These are phyloP conservation scores for Moesziomyces parantarcticus DNA, from an alignment of 1,284 basidiomycete genomes.

Conservation along the genomic window DNA sequence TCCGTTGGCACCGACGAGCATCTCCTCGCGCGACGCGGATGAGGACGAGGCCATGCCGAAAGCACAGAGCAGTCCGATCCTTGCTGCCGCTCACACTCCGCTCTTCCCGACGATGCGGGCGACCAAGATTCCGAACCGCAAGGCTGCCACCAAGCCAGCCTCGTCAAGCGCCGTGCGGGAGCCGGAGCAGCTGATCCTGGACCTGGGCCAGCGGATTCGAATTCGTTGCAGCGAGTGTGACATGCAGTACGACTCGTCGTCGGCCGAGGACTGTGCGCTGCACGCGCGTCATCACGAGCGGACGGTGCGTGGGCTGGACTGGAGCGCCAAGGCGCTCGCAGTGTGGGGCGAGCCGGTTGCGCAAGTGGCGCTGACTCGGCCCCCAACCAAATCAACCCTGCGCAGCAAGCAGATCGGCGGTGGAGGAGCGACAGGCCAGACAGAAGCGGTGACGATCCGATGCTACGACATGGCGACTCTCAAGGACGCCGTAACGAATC, in stretches of 20 bases:
- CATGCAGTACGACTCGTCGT: conserved; percentile 60
- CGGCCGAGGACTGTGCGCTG: conserved; percentile 50
- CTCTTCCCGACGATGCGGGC: conserved; percentile 18
- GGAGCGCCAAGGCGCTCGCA: conserved; percentile 46
- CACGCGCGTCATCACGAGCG: conserved; percentile 56
- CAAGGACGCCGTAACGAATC: conserved; percentile 29
- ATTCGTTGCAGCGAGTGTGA: conserved; percentile 51
- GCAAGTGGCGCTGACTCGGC: conserved; percentile 10
- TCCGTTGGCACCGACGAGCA: conserved; percentile 2
- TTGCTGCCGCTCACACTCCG: conserved; percentile 13
- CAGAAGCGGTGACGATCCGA: conserved; percentile 23
- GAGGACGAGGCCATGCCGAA: conserved; percentile 24
- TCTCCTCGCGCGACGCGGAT: background rate
- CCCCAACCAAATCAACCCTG: conserved; percentile 11
- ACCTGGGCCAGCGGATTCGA: conserved; percentile 58
- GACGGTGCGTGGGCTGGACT: conserved; percentile 51
- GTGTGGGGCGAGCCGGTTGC: conserved; percentile 31
- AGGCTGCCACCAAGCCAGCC: conserved; percentile 13
- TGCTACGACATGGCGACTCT: conserved; percentile 45
- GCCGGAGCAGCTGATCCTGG: conserved; percentile 57
- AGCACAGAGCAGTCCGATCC: conserved; percentile 30
- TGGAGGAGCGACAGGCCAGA: conserved; percentile 4
- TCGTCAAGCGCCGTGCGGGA: conserved; percentile 4
- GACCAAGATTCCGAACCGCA: conserved; percentile 14
- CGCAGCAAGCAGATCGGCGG: conserved; percentile 12